A percentile compares a stretch with the other conserved stretches of the same genome.
Conservation (phyloP, 2,329 filamentous ascomycete species). For the Stromatinia cepivora region DNA sequence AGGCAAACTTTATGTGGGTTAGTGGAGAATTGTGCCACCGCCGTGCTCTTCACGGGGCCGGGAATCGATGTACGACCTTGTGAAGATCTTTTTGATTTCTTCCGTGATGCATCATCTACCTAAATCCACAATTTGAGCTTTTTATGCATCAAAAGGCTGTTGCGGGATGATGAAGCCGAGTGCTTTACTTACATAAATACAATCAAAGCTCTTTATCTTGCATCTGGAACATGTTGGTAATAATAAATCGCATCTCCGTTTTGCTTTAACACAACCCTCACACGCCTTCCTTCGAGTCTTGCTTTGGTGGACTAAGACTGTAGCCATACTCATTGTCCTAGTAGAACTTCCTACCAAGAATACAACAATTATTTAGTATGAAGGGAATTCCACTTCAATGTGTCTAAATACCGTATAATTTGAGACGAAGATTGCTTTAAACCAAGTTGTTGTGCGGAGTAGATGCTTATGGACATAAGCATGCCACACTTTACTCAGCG, state of each 20-base stretch:
- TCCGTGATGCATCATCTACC: neutral
- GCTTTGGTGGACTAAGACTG: conserved; percentile 15
- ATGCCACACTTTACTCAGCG: neutral
- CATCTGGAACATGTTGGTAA: conserved; percentile 33
- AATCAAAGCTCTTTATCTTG: conserved; percentile 23
- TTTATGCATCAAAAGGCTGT: neutral
- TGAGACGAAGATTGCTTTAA: neutral
- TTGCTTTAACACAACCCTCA: conserved; percentile 31
- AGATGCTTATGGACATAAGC: neutral
- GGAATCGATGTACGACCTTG: neutral
- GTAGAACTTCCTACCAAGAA: neutral
- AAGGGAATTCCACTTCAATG: neutral
- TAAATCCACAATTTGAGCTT: neutral
- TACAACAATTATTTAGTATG: neutral
- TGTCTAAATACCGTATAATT: neutral
- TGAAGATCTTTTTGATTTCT: conserved; percentile 6
- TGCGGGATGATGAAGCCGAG: neutral
- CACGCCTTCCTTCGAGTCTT: conserved; percentile 31
- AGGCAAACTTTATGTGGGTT: neutral
- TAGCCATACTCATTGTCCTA: neutral
- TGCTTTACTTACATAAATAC: conserved; percentile 31
- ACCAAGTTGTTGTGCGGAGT: neutral
- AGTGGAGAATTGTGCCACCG: neutral
- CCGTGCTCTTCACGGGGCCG: neutral
- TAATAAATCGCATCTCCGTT: conserved; percentile 35